A percentile compares a stretch with the other conserved stretches of the same genome.
Conservation (phyloP, 495 filamentous ascomycete species). For the Penicillium argentinense region DNA sequence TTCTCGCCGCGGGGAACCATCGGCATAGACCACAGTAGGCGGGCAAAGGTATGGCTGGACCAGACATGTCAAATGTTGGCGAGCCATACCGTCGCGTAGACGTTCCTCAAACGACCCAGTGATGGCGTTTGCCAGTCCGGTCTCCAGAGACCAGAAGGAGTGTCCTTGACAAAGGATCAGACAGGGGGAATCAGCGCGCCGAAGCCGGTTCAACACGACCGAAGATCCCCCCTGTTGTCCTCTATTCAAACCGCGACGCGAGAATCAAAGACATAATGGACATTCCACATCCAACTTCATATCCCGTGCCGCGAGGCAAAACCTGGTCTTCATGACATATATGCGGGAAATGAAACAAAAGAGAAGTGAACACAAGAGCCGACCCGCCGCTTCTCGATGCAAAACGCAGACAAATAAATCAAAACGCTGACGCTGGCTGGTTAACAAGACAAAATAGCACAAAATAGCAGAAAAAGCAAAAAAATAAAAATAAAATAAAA, state of each 20-base stretch:
- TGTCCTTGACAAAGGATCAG: conserved; percentile 22
- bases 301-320: conserved; percentile 59
- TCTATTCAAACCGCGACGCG: conserved; percentile 33
- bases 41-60: conserved; percentile 10
- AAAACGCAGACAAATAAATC: conserved; percentile 24
- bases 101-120: conserved; percentile 29
- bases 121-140: conserved; percentile 38
- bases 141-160: conserved; percentile 47
- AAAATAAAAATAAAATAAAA: conserved; percentile 24
- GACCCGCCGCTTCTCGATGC: conserved; percentile 55
- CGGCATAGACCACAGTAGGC: conserved; percentile 7
- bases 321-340: conserved; percentile 58
- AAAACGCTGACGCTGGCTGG: conserved; percentile 44
- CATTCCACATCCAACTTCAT: conserved; percentile 55
- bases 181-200: conserved; percentile 5
- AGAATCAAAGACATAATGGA: conserved; percentile 43
- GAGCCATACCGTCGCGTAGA: conserved; percentile 20
- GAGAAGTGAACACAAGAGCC: conserved; percentile 47
- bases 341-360: conserved; percentile 37
- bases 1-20: conserved; percentile 6
- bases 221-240: conserved; percentile 1
- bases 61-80: conserved; percentile 45
- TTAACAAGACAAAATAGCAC: conserved; percentile 31
- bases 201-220: conserved; percentile 22
- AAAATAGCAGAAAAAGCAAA: conserved; percentile 24